Base-by-base conservation (phyloP, 768 basidiomycete genomes). In the Gautieria morchelliformis region DNA sequence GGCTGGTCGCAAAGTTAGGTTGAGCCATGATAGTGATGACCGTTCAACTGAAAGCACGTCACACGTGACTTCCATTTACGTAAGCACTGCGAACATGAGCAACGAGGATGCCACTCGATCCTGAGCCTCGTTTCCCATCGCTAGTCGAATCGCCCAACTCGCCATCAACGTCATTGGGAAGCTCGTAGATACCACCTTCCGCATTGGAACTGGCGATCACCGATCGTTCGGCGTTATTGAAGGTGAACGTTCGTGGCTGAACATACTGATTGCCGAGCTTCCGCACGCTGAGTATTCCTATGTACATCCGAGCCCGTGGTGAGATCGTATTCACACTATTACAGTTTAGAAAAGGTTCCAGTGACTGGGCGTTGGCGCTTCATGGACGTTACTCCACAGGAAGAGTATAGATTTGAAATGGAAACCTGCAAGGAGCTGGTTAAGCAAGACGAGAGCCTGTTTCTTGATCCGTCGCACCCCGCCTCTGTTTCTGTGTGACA, bases 41-140 rank as follows among this genome's bases (percentile, higher is more conserved):
- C 63, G n/a, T n/a, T n/a, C n/a, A n/a, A n/a, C n/a, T n/a, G n/a
- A n/a, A n/a, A n/a, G n/a, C n/a, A n/a, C n/a, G n/a, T n/a, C n/a
- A n/a, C n/a, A n/a, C n/a, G n/a, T n/a, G n/a, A n/a, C n/a, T n/a
- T n/a, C n/a, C n/a, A n/a, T n/a, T n/a, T n/a, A n/a, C n/a, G n/a
- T n/a, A n/a, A n/a, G n/a, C n/a, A n/a, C n/a, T n/a, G n/a, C 96
- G 79, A 72, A 98, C 98, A 63, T 96, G 81, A 14, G 96, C 95
- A 33, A 99, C 95, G 63, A 98, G 98, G 60, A 99, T 93, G 0
- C 88, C 93, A 61, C 89, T 87, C 56, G 88, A 79, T 1, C 93
- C 96, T n/a, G n/a, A n/a, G n/a, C n/a, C n/a, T n/a, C n/a, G n/a
- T n/a, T n/a, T n/a, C n/a, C n/a, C n/a, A n/a, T 97, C 95, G 5